Conservation (phyloP, 345 rosid genomes). For the Durio zibethinus region DNA sequence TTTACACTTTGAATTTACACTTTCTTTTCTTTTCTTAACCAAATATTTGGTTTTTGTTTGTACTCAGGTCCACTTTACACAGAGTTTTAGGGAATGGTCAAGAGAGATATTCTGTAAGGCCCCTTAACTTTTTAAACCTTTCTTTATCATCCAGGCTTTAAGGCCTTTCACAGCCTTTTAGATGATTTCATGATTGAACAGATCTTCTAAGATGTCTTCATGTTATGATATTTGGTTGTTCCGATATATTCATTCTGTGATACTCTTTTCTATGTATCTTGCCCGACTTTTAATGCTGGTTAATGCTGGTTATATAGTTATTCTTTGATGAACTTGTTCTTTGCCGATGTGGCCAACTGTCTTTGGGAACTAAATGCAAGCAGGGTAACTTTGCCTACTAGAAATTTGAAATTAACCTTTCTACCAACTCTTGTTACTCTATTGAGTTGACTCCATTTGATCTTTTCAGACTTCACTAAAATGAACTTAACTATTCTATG, state of each 20-base stretch:
- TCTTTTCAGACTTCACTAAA: too few species aligned
- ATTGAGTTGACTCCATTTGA: background rate
- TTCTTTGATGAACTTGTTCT: background rate
- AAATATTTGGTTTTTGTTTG: constrained; percentile 2
- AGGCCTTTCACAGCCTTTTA: background rate
- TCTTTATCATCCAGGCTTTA: background rate
- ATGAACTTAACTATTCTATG: background rate
- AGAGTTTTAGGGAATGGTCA: constrained; percentile 79
- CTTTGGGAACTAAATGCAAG: background rate
- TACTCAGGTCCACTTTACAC: constrained; percentile 81
- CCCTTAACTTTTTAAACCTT: background rate
- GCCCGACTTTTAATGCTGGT: too few species aligned
- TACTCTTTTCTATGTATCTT: background rate
- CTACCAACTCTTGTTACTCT: background rate
- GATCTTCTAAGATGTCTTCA: background rate
- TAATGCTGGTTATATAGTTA: background rate
- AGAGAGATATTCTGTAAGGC: constrained; percentile 77
- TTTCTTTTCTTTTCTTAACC: background rate
- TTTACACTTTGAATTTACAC: background rate
- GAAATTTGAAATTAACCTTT: background rate
- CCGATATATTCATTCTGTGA: background rate
- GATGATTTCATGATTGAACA: background rate
- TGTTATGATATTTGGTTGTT: background rate
- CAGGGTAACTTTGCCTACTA: background rate
- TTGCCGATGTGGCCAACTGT: background rate